Base-by-base conservation (phyloP, 164 flowering plant species). In the Platanus orientalis region DNA sequence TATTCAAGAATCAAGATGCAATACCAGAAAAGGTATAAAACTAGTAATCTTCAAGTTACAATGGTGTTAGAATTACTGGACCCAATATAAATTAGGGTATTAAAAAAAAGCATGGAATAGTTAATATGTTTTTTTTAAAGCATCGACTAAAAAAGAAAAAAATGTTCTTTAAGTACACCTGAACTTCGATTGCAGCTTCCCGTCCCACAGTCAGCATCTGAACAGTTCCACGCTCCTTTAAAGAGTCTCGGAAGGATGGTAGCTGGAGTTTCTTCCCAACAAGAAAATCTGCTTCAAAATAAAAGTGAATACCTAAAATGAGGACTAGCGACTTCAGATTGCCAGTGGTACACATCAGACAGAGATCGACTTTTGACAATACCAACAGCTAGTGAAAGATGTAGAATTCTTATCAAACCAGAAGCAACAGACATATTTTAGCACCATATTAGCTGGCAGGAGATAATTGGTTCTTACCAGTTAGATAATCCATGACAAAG, bases 151-250 rank as follows among this genome's bases (percentile, higher is more conserved):
- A 27, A 30, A n/a, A 10, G 21, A n/a, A 17, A 52, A 45, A 40
- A 27, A 51, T 7, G 10, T 9, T 24, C 27, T 49, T 20, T 54
- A 60, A 62, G 34, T 75, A 40, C 60, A 93, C 97, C 99, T 95
- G 96, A 75, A 95, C 88, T 71, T 87, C 97, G 66, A 95, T 74
- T 45, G 99, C 97, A 68, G 91, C 96, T 71, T 95, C 99, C 62
- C 97, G 78, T 4, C 97, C 87, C 9, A 92, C 72, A 30, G 99
- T 90, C 61, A 95, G 73, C 96, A 95, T 92, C 77, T 91, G 94
- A 54, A 92, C 86, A 36, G 94, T 88, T 70, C 97, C 94, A 54
- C 94, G 88, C 71, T 95, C 97, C 74, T 71, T 83, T 57, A 95
- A 78, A 73, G 86, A 81, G 71, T 92, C 94, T 57, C 83, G 87